Evolutionary conservation across 2,329 filamentous ascomycete species (phyloP).

Genomic region (Aspergillus awamori): DNA sequence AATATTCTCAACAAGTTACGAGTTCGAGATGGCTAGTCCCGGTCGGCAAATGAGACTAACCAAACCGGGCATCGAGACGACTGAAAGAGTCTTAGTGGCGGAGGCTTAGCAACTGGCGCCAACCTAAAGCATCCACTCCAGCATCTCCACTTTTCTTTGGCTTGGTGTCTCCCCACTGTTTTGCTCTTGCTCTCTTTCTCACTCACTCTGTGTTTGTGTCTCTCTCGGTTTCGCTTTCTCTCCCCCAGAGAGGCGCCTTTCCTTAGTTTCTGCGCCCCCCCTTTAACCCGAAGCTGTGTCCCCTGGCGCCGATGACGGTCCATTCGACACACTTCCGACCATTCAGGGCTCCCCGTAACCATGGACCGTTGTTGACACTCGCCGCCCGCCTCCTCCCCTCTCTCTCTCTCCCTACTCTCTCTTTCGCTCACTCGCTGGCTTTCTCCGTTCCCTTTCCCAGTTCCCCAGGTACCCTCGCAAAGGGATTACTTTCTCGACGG

Average conservation of each 20-base stretch:
- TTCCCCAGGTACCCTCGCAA: conserved; percentile 10
- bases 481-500: neutral
- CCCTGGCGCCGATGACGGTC: conserved; percentile 11
- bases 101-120: conserved; percentile 24
- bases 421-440: conserved; percentile 16
- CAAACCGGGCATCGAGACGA: neutral
- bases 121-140: conserved; percentile 13
- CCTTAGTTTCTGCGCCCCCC: neutral
- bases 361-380: conserved; percentile 21
- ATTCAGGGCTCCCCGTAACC: conserved; percentile 13
- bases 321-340: neutral
- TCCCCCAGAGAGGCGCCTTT: neutral
- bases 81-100: conserved; percentile 15
- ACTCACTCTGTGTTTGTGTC: too few relatives aligned
- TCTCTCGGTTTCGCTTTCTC: too few relatives aligned
- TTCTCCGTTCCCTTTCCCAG: neutral
- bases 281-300: conserved; percentile 7
- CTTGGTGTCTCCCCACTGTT: neutral
- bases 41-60: neutral
- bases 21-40: neutral
- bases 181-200: too few relatives aligned
- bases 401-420: conserved; percentile 10
- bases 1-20: neutral
- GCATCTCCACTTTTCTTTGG: neutral
- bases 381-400: conserved; percentile 13